Evolutionary conservation across 176 grass and related monocot species (phyloP), one percentile per base, ranked within the genome.

Genomic region (Aegilops speltoides): DNA sequence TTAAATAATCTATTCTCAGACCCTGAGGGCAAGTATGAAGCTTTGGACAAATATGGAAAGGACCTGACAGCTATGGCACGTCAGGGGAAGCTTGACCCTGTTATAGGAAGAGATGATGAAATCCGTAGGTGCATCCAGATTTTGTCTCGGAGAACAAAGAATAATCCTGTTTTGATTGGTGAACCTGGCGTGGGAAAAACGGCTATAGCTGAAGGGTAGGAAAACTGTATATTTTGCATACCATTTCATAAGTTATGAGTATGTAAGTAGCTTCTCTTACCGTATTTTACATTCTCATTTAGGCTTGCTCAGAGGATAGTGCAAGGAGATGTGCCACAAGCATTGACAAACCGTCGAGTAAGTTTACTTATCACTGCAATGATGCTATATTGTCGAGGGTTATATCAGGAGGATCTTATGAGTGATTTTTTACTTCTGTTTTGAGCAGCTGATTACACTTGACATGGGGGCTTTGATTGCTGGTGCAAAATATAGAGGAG

Each of bases 111-210:
- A 79, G 97, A 96, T 87, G 97, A 98, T 91, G 97, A 98, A 82
- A 98, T 98, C 62, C 89, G 97, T 81, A 94, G 97, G 84, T 98
- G 97, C 78, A 98, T 98, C 84, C 97, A 98, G 73, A 98, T 98
- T 90, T 83, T 98, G 73, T 98, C 97, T 64, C 88, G 97, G 43
- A 96, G 97, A 88, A 98, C 92, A 77, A 98, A 98, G 72, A 98
- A 98, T 79, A 98, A 98, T 84, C 97, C 96, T 6, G 96, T 98
- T 86, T 82, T 98, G 86, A 98, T 98, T 78, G 96, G 96, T 89
- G 96, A 98, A 93, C 96, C 96, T 86, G 96, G 96, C 80, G 96
- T 98, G 66, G 96, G 96, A 8, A 98, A 98, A 91, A 98, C 96
- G 5, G 96, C 96, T 41, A 98, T 98, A 96, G 93, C 96, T 76